A percentile compares a stretch with the other conserved stretches of the same genome.
Conservation (phyloP, 805 yeast species). For the Limtongozyma cylindracea region DNA sequence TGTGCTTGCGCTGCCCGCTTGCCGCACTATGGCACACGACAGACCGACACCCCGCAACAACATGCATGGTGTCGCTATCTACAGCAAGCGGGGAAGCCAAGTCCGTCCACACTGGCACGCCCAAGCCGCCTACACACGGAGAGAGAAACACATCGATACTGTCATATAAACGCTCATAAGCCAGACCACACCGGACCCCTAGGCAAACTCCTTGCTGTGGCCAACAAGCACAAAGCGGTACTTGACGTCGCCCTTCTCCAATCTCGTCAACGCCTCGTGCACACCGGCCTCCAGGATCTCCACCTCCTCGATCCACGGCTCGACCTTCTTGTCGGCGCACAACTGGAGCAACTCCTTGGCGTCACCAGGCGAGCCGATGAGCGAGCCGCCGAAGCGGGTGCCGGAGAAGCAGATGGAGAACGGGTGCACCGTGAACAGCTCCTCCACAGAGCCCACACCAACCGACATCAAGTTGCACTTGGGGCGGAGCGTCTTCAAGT, state of each 20-base stretch:
- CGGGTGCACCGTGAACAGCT: slow-evolving; percentile 19
- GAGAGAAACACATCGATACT: no score
- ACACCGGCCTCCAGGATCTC: slow-evolving; percentile 26
- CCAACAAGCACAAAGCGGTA: slow-evolving; percentile 40
- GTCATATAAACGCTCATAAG: no score
- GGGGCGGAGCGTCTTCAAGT: slow-evolving; percentile 24
- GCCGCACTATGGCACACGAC: no score
- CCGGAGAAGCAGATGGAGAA: slow-evolving; percentile 23
- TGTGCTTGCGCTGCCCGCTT: no score
- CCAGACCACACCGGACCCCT: no score
- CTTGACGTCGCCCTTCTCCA: slow-evolving; percentile 27
- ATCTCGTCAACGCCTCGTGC: slow-evolving; percentile 26
- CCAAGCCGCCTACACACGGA: no score
- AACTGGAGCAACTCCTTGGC: slow-evolving; percentile 40
- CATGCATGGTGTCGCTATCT: no score
- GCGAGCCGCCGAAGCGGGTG: slow-evolving; percentile 28
- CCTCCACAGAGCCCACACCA: slow-evolving; percentile 32
- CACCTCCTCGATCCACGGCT: slow-evolving; percentile 38
- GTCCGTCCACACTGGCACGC: no score
- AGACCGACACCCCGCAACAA: no score
- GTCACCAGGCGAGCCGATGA: slow-evolving; percentile 35
- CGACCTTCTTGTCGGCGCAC: slow-evolving; percentile 29
- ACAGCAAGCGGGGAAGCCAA: no score
- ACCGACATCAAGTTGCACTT: slow-evolving; percentile 35
- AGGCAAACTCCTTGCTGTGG: slow-evolving; percentile 18